Evolutionary conservation across 192 early-diverging fungal genomes (phyloP).

Genomic region (Mortierella alpina): DNA sequence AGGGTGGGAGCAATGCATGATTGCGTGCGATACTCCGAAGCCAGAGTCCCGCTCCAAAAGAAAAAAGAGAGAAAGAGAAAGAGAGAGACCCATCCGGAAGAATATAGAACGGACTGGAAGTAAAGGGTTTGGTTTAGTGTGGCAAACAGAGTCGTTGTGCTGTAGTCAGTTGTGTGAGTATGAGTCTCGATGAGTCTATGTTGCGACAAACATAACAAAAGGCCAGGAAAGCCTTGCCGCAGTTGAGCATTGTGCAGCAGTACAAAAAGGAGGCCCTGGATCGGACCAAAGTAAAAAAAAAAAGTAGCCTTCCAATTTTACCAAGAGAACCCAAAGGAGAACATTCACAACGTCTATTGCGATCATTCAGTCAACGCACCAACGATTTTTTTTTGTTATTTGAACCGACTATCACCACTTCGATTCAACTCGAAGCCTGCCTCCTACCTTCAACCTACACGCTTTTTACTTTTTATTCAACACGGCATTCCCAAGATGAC

Average conservation of each 20-base stretch:
- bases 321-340: neutral
- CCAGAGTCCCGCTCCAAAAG: neutral
- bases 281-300: neutral
- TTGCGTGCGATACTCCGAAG: too few species aligned
- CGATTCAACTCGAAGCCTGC: too few species aligned
- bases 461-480: too few species aligned
- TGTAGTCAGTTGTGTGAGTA: conserved; percentile 1
- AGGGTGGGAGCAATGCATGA: too few species aligned
- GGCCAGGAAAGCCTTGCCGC: conserved; percentile 14
- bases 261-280: conserved; percentile 3
- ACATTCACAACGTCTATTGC: too few species aligned
- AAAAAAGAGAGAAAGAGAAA: neutral
- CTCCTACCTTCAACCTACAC: too few species aligned
- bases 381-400: too few species aligned
- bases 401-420: too few species aligned
- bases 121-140: neutral
- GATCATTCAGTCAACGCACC: too few species aligned
- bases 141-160: neutral
- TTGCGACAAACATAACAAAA: neutral
- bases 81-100: neutral
- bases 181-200: conserved; percentile 46
- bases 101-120: neutral
- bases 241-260: neutral
- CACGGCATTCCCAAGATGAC: too few species aligned
- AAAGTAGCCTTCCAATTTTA: neutral